A percentile compares a stretch with the other conserved stretches of the same genome.
Evolutionary conservation across 805 yeast genomes (phyloP).

Genomic region (Wickerhamomyces hampshirensis): DNA sequence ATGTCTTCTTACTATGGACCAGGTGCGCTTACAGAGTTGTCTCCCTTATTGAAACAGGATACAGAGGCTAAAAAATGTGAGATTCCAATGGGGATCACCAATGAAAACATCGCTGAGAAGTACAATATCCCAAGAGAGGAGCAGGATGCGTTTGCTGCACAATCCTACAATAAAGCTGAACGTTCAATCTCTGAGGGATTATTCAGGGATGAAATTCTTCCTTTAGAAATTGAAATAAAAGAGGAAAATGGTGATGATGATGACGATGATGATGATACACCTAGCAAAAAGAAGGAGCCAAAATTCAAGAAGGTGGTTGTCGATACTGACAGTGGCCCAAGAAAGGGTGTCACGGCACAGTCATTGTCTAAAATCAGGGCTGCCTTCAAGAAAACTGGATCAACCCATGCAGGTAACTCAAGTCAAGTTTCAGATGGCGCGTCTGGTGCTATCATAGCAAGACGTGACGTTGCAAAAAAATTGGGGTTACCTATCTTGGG

Average conservation of each 20-base stretch:
- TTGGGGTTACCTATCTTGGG: constrained; percentile 70
- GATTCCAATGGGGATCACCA: constrained; percentile 95
- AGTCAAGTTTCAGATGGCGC: constrained; percentile 97
- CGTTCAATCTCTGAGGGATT: constrained; percentile 62
- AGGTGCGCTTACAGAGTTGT: constrained; percentile 58
- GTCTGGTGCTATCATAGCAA: constrained; percentile 79
- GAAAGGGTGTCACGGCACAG: constrained; percentile 77
- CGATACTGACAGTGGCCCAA: constrained; percentile 83
- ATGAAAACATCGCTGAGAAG: constrained; percentile 79
- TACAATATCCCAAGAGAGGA: constrained; percentile 59
- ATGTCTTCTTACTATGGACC: constrained; percentile 93
- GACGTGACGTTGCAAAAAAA: constrained; percentile 78
- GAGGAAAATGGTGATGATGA: constrained; percentile 55
- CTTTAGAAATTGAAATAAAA: constrained; percentile 58
- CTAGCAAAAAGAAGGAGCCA: constrained; percentile 33
- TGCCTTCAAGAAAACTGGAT: constrained; percentile 76
- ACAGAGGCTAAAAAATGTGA: constrained; percentile 65
- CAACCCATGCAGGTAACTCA: constrained; percentile 94
- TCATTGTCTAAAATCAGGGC: constrained; percentile 74
- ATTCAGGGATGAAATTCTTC: constrained; percentile 88
- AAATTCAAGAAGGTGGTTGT: constrained; percentile 32
- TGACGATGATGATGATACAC: constrained; percentile 46
- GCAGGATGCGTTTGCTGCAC: constrained; percentile 89
- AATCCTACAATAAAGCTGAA: constrained; percentile 81
- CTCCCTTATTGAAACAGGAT: constrained; percentile 41